Conservation (phyloP, 73 alveolate genomes). For the Uronychia binucleata region DNA sequence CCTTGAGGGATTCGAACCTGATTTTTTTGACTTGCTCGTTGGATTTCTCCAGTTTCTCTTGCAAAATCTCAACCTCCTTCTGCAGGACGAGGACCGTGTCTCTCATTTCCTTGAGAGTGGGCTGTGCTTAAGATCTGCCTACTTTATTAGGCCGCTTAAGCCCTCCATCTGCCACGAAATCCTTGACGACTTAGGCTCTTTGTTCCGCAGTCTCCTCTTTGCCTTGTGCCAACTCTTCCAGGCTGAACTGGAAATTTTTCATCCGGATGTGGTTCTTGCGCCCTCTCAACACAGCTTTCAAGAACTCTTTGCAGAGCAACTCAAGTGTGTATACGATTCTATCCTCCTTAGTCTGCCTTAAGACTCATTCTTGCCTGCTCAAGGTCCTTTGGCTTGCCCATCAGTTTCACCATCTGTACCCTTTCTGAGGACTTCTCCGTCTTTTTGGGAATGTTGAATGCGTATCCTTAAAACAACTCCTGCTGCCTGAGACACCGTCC, state of each 20-base stretch:
- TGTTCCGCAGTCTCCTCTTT: not conserved
- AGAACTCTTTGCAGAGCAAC: not conserved
- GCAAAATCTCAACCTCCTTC: not conserved
- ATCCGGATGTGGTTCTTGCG: not conserved
- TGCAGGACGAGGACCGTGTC: not conserved
- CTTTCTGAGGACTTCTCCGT: no score
- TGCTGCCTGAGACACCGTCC: no score
- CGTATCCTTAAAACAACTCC: no score
- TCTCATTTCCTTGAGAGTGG: not conserved
- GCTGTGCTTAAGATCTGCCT: not conserved
- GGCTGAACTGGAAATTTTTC: not conserved
- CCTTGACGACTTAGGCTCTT: no score
- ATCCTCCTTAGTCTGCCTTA: not conserved
- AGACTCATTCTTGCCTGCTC: no score
- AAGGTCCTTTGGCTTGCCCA: no score
- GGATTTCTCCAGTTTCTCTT: not conserved
- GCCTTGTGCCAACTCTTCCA: not conserved
- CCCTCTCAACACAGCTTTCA: not conserved
- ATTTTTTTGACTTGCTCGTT: not conserved
- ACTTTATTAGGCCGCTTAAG: no score
- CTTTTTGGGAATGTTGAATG: no score
- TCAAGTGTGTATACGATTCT: not conserved
- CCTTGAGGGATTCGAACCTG: not conserved
- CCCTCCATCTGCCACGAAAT: no score
- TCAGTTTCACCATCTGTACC: no score